phyloP scores from a whole-genome alignment of 2,329 filamentous ascomycete species.

The Zymoseptoria pseudotritici region DNA sequence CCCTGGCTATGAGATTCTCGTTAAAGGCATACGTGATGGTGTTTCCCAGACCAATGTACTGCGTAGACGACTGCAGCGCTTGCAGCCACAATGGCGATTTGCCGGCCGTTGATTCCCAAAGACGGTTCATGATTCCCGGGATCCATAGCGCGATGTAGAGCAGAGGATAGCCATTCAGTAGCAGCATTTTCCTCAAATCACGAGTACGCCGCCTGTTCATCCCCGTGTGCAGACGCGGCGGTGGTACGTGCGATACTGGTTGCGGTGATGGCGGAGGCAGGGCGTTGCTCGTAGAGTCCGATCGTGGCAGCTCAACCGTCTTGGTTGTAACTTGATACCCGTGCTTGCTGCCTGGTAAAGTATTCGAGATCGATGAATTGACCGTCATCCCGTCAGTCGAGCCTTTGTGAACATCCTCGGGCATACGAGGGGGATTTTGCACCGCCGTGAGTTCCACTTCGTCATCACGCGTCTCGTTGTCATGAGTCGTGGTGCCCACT shows the following conservation, averaged over 20 bases:
- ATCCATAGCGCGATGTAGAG: conserved; percentile 30
- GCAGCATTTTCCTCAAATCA: conserved; percentile 20
- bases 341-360: not conserved
- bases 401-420: not conserved
- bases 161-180: conserved; percentile 30
- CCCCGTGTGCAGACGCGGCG: not conserved
- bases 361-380: conserved; percentile 3
- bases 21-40: not conserved
- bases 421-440: not conserved
- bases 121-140: conserved; percentile 25
- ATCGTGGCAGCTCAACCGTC: not conserved
- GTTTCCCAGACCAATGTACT: not conserved
- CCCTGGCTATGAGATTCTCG: not conserved
- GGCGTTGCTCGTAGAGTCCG: not conserved
- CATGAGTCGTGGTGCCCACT: not conserved
- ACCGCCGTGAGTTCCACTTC: not conserved
- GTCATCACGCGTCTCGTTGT: conserved; percentile 1
- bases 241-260: not conserved
- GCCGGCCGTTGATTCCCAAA: conserved; percentile 9
- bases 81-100: conserved; percentile 12
- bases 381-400: not conserved
- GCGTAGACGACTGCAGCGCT: conserved; percentile 15
- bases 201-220: not conserved
- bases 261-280: conserved; percentile 1
- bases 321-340: not conserved